Percentiles rank a stretch among this genome's conserved stretches.
phyloP scores from a whole-genome alignment of 176 grass and related monocot species.

The Oryza meyeriana region DNA sequence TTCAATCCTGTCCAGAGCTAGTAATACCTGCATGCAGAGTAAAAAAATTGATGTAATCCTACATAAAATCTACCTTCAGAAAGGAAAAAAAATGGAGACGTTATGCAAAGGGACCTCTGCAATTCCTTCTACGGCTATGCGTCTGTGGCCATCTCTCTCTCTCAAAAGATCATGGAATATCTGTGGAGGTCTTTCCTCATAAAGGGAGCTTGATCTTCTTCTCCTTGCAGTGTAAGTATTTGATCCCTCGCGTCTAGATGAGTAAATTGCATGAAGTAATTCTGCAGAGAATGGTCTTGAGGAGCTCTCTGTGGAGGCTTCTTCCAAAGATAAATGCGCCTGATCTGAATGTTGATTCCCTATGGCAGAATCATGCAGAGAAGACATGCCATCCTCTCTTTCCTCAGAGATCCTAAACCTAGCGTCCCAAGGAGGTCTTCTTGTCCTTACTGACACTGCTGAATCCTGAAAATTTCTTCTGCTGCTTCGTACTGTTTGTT shows the following conservation, averaged over 20 bases:
- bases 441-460: conserved; percentile 53
- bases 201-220: conserved; percentile 33
- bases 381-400: conserved; percentile 22
- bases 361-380: conserved; percentile 26
- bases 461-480: conserved; percentile 42
- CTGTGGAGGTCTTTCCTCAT: conserved; percentile 29
- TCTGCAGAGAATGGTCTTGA: conserved; percentile 34
- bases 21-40: conserved; percentile 42
- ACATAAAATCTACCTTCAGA: conserved; percentile 4
- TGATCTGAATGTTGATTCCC: conserved; percentile 14
- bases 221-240: conserved; percentile 29
- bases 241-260: conserved; percentile 22
- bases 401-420: conserved; percentile 21
- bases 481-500: conserved; percentile 24
- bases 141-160: conserved; percentile 30
- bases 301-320: conserved; percentile 31
- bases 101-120: conserved; percentile 60
- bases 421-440: conserved; percentile 21
- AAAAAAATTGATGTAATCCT: neutral
- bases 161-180: neutral
- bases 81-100: neutral
- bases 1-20: conserved; percentile 67
- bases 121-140: conserved; percentile 49
- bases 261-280: conserved; percentile 37
- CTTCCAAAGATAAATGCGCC: conserved; percentile 24